Evolutionary conservation across 495 filamentous ascomycete species (phyloP), one percentile per base, ranked within the genome.

Genomic region (Hypoxylon lienhwacheense): DNA sequence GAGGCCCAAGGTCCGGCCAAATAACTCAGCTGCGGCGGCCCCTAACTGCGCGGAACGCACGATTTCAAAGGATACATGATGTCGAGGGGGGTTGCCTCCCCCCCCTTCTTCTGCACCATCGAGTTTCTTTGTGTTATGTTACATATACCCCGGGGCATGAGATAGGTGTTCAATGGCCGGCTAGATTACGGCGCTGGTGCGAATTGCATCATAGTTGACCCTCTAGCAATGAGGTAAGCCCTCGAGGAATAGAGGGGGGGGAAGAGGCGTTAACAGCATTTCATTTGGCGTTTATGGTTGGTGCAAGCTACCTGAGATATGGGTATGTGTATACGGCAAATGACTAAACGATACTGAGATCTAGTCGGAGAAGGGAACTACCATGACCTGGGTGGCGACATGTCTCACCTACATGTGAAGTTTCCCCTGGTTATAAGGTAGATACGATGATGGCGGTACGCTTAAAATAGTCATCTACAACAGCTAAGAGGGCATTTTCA

Each of bases 1-100:
- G 52, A 68, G 73, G 39, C 60, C 61, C 14, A 69, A 61, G 45
- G 17, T 43, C 15, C 46, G 49, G 16, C 25, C 43, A 19, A 40
- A 61, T 26, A 44, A 62, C n/a, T 45, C 62, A n/a, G n/a, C n/a
- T 2, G 21, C 62, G 2, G 37, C 42, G 7, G 40, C 51, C 5
- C 34, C 44, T 32, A 53, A 61, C n/a, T n/a, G n/a, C 10, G 63
- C 62, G 34, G 46, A 54, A 34, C 33, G 47, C 19, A 53, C 57
- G 25, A 43, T 25, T 17, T 41, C 47, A 1, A 46, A 31, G 29
- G 16, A 25, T 8, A 14, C 25, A 53, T 65, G 45, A 65, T 58
- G 52, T 55, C 7, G 33, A 45, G 0, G 17, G 17, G 39, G 12
- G 37, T 24, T 19, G 31, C 32, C 33, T 45, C 34, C 14, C 14